Percentiles rank a stretch among this genome's conserved stretches.
Evolutionary conservation across 805 yeast species (phyloP).

Genomic region (Ogataea pilisensis): DNA sequence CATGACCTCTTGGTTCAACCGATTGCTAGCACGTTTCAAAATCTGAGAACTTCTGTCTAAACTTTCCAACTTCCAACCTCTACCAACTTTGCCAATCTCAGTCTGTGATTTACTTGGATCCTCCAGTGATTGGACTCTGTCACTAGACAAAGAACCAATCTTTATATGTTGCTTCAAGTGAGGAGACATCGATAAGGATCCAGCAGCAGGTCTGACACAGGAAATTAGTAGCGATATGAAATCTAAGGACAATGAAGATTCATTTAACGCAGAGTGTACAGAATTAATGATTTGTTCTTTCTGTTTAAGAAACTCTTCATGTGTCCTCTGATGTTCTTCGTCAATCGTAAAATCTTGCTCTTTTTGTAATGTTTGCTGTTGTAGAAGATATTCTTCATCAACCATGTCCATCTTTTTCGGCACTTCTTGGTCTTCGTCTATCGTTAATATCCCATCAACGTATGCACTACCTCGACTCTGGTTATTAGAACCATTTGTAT

Average conservation of each 20-base stretch:
- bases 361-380: slow-evolving; percentile 10
- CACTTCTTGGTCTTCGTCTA: neutral
- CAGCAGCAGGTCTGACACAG: slow-evolving; percentile 78
- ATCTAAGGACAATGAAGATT: slow-evolving; percentile 82
- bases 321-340: slow-evolving; percentile 11
- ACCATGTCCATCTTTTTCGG: too few species aligned
- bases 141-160: slow-evolving; percentile 64
- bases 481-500: slow-evolving; percentile 9
- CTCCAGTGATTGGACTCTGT: slow-evolving; percentile 31
- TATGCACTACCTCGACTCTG: too few species aligned
- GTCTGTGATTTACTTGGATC: slow-evolving; percentile 15
- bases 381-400: slow-evolving; percentile 13
- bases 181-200: slow-evolving; percentile 84
- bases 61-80: slow-evolving; percentile 85
- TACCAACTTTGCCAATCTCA: slow-evolving; percentile 40
- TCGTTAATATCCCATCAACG: too few species aligned
- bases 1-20: slow-evolving; percentile 49
- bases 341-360: neutral
- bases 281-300: slow-evolving; percentile 50
- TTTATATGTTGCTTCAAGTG: slow-evolving; percentile 71
- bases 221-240: slow-evolving; percentile 81
- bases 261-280: slow-evolving; percentile 72
- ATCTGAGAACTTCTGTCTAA: slow-evolving; percentile 50
- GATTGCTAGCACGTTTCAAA: slow-evolving; percentile 46
- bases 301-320: slow-evolving; percentile 42